phyloP scores from a whole-genome alignment of 139 green algal genomes.

The Chlorella sp. region DNA sequence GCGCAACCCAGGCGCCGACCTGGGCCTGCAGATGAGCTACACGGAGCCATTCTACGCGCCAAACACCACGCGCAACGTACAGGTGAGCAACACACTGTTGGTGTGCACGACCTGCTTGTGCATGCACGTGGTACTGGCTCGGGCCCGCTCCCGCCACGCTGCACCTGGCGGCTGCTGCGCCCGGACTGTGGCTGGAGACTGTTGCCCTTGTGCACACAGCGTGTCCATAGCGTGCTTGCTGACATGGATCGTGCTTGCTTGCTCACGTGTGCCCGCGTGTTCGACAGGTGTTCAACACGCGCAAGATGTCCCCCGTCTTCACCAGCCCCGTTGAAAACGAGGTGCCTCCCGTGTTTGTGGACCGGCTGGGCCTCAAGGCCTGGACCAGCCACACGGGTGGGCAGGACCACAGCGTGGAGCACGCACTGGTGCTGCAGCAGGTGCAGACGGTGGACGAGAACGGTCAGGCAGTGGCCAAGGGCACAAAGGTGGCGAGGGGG shows the following conservation, averaged over 20 bases:
- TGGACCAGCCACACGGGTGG: conserved; percentile 47
- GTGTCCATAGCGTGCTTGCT: no score
- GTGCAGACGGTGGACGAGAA: conserved; percentile 66
- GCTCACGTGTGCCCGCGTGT: no score
- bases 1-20: conserved; percentile 35
- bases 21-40: conserved; percentile 35
- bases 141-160: no score
- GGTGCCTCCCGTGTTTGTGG: conserved; percentile 90
- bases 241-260: no score
- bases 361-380: conserved; percentile 83
- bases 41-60: conserved; percentile 50
- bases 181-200: no score
- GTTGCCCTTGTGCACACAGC: no score
- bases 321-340: conserved; percentile 62
- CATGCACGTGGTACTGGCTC: no score
- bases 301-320: conserved; percentile 89
- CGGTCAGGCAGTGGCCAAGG: conserved; percentile 33
- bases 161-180: no score
- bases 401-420: conserved; percentile 48
- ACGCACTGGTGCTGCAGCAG: conserved; percentile 64
- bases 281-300: conserved; percentile 69
- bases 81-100: no score
- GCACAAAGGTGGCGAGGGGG: conserved; percentile 37
- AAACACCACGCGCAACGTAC: conserved; percentile 47
- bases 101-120: no score